Percentiles rank a stretch among this genome's conserved stretches.
Evolutionary conservation across 345 rosid species (phyloP).

Genomic region (Bruguiera sexangula): DNA sequence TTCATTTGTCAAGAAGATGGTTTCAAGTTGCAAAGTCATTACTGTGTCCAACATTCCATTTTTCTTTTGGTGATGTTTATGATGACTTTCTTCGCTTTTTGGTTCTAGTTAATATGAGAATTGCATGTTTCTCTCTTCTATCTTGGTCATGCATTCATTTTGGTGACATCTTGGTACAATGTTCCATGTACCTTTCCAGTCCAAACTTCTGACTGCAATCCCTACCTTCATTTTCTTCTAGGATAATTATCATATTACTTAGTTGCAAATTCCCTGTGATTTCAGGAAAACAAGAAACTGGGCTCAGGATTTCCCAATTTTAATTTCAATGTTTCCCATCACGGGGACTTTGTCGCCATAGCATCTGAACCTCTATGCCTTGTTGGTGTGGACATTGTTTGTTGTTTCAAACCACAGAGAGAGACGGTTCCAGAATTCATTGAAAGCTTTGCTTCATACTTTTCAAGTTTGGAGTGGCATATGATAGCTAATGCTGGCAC

Average conservation of each 20-base stretch:
- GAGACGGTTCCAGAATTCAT: constrained; percentile 48
- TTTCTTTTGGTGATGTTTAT: no score
- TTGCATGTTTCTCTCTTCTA: no score
- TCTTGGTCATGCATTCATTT: no score
- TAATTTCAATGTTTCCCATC: constrained; percentile 69
- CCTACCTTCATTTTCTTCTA: neutral
- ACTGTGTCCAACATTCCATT: no score
- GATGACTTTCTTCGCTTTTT: no score
- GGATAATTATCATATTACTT: neutral
- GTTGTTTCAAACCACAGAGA: constrained; percentile 28
- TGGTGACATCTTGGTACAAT: no score
- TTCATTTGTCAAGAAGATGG: no score
- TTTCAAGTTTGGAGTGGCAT: constrained; percentile 58
- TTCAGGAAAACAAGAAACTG: constrained; percentile 37
- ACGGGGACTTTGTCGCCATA: constrained; percentile 67
- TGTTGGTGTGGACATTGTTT: constrained; percentile 65
- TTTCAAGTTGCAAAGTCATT: no score
- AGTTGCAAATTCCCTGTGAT: constrained; percentile 6
- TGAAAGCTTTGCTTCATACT: constrained; percentile 47
- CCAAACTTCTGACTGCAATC: no score
- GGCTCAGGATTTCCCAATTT: constrained; percentile 46
- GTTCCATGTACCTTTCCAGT: no score
- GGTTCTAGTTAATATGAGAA: no score
- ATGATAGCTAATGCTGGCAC: constrained; percentile 39
- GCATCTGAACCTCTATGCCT: constrained; percentile 73